Conservation (phyloP, 257 asterid species). For the Datura wrightii region DNA sequence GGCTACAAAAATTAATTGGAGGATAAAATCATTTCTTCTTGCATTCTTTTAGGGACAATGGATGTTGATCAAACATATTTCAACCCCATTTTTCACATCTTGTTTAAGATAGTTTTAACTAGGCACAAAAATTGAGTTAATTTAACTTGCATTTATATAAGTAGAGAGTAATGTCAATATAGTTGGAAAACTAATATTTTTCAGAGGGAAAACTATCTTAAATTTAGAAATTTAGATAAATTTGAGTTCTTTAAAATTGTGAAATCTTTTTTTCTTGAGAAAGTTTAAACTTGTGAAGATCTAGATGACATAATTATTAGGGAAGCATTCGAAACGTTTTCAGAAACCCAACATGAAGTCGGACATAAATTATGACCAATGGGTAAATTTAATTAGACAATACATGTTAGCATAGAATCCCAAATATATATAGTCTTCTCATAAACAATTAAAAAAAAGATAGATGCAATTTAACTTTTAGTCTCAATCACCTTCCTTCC, state of each 20-base stretch:
- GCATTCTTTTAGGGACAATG: background rate
- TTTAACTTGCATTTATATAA: slow-evolving; percentile 7
- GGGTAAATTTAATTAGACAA: background rate
- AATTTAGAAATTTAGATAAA: background rate
- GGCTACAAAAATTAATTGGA: background rate
- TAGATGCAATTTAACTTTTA: background rate
- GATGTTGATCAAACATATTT: background rate
- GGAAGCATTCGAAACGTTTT: background rate
- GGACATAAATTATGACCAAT: no score
- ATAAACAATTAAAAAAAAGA: background rate
- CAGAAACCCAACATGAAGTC: slow-evolving; percentile 7
- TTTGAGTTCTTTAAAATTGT: background rate
- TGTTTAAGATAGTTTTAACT: background rate
- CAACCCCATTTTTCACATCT: background rate
- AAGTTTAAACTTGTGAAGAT: background rate
- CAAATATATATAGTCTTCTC: background rate
- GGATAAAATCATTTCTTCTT: background rate
- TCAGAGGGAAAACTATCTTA: background rate
- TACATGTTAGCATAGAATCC: background rate
- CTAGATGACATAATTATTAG: background rate
- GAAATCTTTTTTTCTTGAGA: background rate
- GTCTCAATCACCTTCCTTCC: background rate
- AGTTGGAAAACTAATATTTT: background rate
- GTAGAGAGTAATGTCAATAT: background rate
- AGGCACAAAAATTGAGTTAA: background rate